Evolutionary conservation across 73 alveolate genomes (phyloP), one percentile per base, ranked within the genome.

Genomic region (Tetrahymena thermophila): DNA sequence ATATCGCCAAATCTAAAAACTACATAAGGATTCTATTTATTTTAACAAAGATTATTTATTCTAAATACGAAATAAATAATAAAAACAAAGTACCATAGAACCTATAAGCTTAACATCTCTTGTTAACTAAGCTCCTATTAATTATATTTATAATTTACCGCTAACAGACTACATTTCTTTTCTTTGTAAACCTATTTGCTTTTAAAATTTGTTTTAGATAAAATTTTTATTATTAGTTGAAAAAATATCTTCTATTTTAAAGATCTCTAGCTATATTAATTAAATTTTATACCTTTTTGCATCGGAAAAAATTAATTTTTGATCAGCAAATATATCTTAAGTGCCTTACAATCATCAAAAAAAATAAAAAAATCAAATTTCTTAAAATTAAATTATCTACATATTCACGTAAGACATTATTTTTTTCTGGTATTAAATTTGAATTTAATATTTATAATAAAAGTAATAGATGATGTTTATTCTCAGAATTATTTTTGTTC

Each of bases 81-180:
- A 28, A 40, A 40, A 71, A 71, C 35, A 3, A 71, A 28, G 23
- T 71, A 71, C 89, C 89, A 71, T 71, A 23, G 89, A 71, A 71
- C 89, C 89, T 71, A 71, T 71, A 71, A 71, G 89, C 89, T 71
- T 71, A 71, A 71, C 89, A 25, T 71, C 89, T 71, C 89, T 71
- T 28, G 89, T 71, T 71, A 71, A 71, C 5, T 17, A 28, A 71
- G 89, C 89, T 71, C 89, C 89, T 25, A 31, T 21, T 71, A 71
- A 71, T 31, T 71, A n/a, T n/a, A 71, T 28, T 71, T n/a, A 11
- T 8, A 71, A 71, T 71, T 71, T 71, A 10, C 89, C 89, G 11
- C 89, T 71, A 23, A 71, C 89, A 10, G 35, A 31, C 7, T 71
- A 31, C 89, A 71, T 71, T 23, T 23, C 10, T 71, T 23, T 10